Evolutionary conservation across 2,329 filamentous ascomycete genomes (phyloP).

Genomic region (Exserohilum turcica): DNA sequence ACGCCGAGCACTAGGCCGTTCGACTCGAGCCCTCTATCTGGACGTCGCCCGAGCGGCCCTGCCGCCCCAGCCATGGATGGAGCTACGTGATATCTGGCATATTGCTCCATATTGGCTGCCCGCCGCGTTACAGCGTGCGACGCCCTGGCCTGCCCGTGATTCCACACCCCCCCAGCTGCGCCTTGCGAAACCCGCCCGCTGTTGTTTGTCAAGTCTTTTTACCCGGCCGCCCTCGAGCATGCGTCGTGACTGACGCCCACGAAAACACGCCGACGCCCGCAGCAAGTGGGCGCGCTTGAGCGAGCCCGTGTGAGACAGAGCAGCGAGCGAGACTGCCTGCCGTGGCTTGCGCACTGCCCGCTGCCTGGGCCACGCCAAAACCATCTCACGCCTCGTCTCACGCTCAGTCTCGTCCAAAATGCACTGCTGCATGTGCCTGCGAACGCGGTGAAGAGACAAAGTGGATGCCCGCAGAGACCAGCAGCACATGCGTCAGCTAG

Average conservation of each 20-base stretch:
- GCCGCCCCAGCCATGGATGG: constrained; percentile 27
- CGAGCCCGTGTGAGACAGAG: too few species aligned
- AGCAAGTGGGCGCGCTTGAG: background rate
- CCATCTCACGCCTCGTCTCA: too few species aligned
- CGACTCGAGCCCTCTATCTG: constrained; percentile 24
- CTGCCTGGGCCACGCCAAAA: too few species aligned
- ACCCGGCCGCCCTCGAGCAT: constrained; percentile 40
- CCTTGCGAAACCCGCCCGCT: constrained; percentile 38
- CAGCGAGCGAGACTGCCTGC: too few species aligned
- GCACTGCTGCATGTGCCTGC: constrained; percentile 5
- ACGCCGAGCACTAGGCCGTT: constrained; percentile 6
- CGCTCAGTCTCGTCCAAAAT: background rate
- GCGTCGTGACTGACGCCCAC: constrained; percentile 35
- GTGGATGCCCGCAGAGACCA: background rate
- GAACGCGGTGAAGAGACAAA: constrained; percentile 19
- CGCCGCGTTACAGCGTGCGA: constrained; percentile 40
- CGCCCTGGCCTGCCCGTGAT: constrained; percentile 31
- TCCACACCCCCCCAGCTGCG: constrained; percentile 39
- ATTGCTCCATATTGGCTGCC: constrained; percentile 42
- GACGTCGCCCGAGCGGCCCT: constrained; percentile 21
- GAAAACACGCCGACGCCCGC: constrained; percentile 32
- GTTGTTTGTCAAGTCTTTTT: constrained; percentile 44
- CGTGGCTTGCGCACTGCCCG: too few species aligned
- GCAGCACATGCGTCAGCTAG: constrained; percentile 30
- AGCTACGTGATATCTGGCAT: constrained; percentile 42